Conservation (phyloP, 2,329 filamentous ascomycete genomes). For the Cucurbitaria berberidis region DNA sequence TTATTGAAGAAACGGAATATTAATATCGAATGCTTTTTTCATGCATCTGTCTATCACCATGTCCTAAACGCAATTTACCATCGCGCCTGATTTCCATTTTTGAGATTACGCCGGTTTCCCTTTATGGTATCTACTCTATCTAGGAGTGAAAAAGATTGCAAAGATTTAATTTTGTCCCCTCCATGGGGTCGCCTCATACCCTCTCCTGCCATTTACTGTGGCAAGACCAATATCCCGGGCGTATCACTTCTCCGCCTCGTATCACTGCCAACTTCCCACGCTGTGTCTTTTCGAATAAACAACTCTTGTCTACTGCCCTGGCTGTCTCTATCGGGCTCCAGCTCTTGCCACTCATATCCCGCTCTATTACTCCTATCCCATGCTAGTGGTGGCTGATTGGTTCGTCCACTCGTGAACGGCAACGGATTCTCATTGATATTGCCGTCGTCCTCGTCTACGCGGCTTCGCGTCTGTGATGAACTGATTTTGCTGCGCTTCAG, state of each 20-base stretch:
- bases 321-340: slow-evolving; percentile 19
- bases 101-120: no score
- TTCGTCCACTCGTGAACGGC: neutral
- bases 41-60: no score
- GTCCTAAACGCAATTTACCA: no score
- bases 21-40: no score
- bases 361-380: neutral
- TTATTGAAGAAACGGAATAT: no score
- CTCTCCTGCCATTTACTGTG: neutral
- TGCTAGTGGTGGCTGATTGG: neutral
- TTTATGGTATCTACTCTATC: neutral
- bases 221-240: neutral
- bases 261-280: slow-evolving; percentile 20
- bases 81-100: no score
- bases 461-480: slow-evolving; percentile 1
- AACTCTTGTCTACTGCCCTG: slow-evolving; percentile 32
- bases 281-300: slow-evolving; percentile 30
- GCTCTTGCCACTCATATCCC: neutral
- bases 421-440: neutral
- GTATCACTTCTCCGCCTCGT: neutral
- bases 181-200: neutral
- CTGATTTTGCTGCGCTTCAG: neutral
- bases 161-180: neutral
- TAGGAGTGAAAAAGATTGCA: no score
- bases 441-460: neutral